phyloP scores from a whole-genome alignment of 2,329 filamentous ascomycete species.

The Nemania abortiva region DNA sequence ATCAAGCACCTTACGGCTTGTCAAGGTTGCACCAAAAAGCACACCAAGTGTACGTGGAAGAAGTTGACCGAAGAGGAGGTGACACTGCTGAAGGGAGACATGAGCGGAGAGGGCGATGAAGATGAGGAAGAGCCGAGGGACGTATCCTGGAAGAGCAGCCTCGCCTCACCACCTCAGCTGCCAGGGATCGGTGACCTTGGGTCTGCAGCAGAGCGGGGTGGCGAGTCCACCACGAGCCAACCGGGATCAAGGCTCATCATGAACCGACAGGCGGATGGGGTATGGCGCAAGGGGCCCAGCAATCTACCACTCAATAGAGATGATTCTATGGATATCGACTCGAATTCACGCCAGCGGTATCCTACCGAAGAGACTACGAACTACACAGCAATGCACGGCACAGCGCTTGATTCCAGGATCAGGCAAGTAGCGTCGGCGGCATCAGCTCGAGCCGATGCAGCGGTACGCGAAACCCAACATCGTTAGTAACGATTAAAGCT shows the following conservation, averaged over 20 bases:
- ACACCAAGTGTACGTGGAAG: constrained; percentile 89
- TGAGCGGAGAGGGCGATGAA: constrained; percentile 47
- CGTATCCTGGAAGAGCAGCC: constrained; percentile 37
- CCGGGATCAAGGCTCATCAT: constrained; percentile 46
- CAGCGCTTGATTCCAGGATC: constrained; percentile 45
- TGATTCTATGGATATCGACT: constrained; percentile 51
- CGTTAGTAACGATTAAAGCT: constrained; percentile 14
- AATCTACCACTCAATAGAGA: constrained; percentile 38
- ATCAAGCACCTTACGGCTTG: constrained; percentile 89
- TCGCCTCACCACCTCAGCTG: constrained; percentile 42
- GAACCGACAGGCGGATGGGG: constrained; percentile 47
- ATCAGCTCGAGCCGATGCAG: constrained; percentile 36
- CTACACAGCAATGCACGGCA: constrained; percentile 25
- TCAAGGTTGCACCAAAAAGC: constrained; percentile 88
- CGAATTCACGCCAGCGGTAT: constrained; percentile 43
- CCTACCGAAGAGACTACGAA: constrained; percentile 41
- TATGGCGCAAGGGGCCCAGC: constrained; percentile 51
- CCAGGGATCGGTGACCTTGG: constrained; percentile 41
- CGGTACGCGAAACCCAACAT: constrained; percentile 34
- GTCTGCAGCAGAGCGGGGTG: constrained; percentile 43
- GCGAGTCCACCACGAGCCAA: constrained; percentile 42
- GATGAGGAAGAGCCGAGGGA: constrained; percentile 48
- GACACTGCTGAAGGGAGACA: constrained; percentile 52
- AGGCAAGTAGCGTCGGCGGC: constrained; percentile 55
- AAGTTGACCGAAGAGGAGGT: constrained; percentile 80